A percentile compares a stretch with the other conserved stretches of the same genome.
These are phyloP conservation scores for Lactarius sp. DNA, from an alignment of 768 basidiomycete species.

Conservation along the genomic window DNA sequence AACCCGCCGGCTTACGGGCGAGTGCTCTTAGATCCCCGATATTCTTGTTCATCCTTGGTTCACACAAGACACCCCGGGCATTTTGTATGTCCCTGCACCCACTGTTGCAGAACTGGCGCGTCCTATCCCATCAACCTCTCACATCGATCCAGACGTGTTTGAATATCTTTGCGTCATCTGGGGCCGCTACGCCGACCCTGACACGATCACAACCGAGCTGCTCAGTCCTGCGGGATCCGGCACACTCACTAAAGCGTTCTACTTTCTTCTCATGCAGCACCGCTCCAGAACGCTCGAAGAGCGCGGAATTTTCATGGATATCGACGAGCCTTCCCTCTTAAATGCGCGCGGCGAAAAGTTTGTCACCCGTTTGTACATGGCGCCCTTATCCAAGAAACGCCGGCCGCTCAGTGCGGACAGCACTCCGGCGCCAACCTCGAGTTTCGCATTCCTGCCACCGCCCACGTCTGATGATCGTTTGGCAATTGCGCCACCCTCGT, in stretches of 20 bases:
- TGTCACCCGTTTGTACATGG: conserved; percentile 40
- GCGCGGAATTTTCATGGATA: conserved; percentile 43
- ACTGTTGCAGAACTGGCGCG: conserved; percentile 50
- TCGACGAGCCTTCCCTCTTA: conserved; percentile 29
- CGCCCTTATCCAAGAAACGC: conserved; percentile 36
- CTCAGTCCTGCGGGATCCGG: conserved; percentile 66
- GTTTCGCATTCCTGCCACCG: conserved; percentile 14
- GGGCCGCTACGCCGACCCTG: conserved; percentile 63
- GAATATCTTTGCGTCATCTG: conserved; percentile 78
- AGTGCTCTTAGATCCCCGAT: conserved; percentile 63
- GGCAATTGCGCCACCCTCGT: conserved; percentile 19
- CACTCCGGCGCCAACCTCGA: conserved; percentile 2
- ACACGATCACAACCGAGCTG: conserved; percentile 58
- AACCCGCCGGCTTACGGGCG: neutral
- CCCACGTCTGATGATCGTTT: conserved; percentile 21
- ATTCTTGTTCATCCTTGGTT: conserved; percentile 87
- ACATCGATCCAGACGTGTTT: conserved; percentile 75
- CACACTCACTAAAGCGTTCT: conserved; percentile 82
- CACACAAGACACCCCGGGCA: conserved; percentile 44
- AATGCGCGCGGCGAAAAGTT: conserved; percentile 32
- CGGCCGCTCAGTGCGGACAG: conserved; percentile 23
- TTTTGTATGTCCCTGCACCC: conserved; percentile 40
- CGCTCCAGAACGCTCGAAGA: conserved; percentile 59
- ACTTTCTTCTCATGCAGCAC: conserved; percentile 74
- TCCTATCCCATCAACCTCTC: conserved; percentile 60